Conservation (phyloP, 495 filamentous ascomycete genomes). For the Aspergillus ostianus region DNA sequence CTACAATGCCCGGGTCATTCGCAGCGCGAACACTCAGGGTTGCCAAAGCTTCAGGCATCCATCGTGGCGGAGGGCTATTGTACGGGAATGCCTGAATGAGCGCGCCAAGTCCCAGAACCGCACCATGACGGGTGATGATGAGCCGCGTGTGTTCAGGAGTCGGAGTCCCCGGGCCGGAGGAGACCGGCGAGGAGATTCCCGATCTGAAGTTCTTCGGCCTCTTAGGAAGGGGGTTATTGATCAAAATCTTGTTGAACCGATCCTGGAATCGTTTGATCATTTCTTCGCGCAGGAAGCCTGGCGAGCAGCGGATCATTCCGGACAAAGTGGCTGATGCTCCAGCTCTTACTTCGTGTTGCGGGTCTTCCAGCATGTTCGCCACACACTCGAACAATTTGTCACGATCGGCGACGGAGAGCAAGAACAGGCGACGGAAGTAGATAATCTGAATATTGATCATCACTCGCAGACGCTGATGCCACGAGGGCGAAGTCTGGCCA, state of each 20-base stretch:
- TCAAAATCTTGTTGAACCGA: slow-evolving; percentile 74
- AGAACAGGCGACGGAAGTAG: slow-evolving; percentile 95
- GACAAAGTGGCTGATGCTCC: slow-evolving; percentile 88
- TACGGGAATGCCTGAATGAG: slow-evolving; percentile 98
- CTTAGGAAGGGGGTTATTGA: slow-evolving; percentile 83
- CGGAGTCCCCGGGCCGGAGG: slow-evolving; percentile 66
- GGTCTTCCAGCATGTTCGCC: slow-evolving; percentile 86
- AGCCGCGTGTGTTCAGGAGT: slow-evolving; percentile 82
- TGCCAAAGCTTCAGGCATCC: slow-evolving; percentile 93
- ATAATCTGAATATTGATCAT: slow-evolving; percentile 99
- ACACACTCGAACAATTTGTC: slow-evolving; percentile 84
- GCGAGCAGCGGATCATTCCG: slow-evolving; percentile 99
- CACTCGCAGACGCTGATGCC: slow-evolving; percentile 96
- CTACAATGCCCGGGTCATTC: slow-evolving; percentile 86
- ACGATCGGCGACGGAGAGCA: slow-evolving; percentile 75
- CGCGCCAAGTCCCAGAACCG: slow-evolving; percentile 87
- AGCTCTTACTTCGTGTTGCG: slow-evolving; percentile 91
- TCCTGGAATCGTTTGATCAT: slow-evolving; percentile 72
- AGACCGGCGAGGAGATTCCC: slow-evolving; percentile 38
- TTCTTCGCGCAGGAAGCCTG: slow-evolving; percentile 69
- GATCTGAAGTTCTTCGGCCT: slow-evolving; percentile 46
- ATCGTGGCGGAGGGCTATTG: slow-evolving; percentile 81
- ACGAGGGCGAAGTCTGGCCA: slow-evolving; percentile 79
- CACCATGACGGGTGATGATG: slow-evolving; percentile 80
- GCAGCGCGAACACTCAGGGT: slow-evolving; percentile 81